Evolutionary conservation across 78 protist genomes (phyloP), one percentile per base, ranked within the genome.

Genomic region (Isochrysis galbana): DNA sequence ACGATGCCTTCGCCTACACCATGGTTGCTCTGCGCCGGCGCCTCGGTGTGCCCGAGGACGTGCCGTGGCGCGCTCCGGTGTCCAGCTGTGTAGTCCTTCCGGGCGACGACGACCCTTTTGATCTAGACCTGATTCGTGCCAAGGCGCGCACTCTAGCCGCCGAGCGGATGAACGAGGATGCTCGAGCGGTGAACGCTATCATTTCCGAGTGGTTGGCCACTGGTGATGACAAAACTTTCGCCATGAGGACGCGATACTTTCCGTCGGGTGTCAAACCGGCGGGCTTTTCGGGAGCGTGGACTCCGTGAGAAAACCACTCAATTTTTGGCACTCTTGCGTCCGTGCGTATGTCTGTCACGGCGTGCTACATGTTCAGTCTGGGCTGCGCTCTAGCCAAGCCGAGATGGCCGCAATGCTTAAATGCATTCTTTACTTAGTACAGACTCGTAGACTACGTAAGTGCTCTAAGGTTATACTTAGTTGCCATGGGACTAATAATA

Each of bases 251-350:
- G 80, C 80, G 80, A 34, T 70, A 14, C 41, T 70, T 70, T 19
- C 80, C 80, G 41, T 70, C 80, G 34, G 80, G 80, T 22, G 80
- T 70, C 41, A 70, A 70, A n/a, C n/a, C n/a, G n/a, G n/a, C n/a
- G n/a, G n/a, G n/a, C n/a, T n/a, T n/a, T n/a, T n/a, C n/a, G n/a
- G n/a, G n/a, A n/a, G n/a, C n/a, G n/a, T n/a, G n/a, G n/a, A n/a
- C n/a, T n/a, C n/a, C n/a, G n/a, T n/a, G n/a, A n/a, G n/a, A n/a
- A n/a, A n/a, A n/a, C n/a, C n/a, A n/a, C n/a, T n/a, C n/a, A n/a
- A n/a, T n/a, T n/a, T n/a, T n/a, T n/a, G n/a, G n/a, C n/a, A n/a
- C n/a, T n/a, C n/a, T n/a, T n/a, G n/a, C n/a, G n/a, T n/a, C n/a
- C n/a, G n/a, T n/a, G n/a, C n/a, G n/a, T n/a, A n/a, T n/a, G n/a